These are phyloP conservation scores for Yarrowia phangngaensis DNA, from an alignment of 805 yeast genomes.

Conservation along the genomic window DNA sequence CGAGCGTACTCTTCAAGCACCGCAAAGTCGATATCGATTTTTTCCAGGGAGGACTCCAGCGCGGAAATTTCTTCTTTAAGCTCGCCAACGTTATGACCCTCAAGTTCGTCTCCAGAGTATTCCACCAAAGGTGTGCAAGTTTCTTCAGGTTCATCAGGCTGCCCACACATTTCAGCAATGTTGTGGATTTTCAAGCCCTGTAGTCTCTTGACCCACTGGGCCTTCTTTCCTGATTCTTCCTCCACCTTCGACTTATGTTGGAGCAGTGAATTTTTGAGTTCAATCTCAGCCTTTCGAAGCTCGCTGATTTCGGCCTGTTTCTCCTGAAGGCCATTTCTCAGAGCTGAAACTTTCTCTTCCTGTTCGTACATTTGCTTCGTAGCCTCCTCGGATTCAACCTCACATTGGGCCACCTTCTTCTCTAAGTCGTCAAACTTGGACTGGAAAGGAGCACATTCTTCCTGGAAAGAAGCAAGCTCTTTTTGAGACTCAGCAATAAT, in stretches of 20 bases:
- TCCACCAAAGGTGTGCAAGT: slow-evolving; percentile 39
- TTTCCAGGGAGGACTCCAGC: slow-evolving; percentile 54
- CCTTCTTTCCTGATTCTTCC: slow-evolving; percentile 38
- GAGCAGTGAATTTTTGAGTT: slow-evolving; percentile 60
- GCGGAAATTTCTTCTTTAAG: slow-evolving; percentile 52
- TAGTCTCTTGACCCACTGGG: slow-evolving; percentile 26
- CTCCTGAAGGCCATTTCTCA: slow-evolving; percentile 44
- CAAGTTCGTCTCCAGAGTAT: slow-evolving; percentile 51
- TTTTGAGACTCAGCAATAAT: slow-evolving; percentile 45
- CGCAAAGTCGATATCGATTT: slow-evolving; percentile 64
- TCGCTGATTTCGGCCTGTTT: slow-evolving; percentile 49
- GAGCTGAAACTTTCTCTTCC: slow-evolving; percentile 36
- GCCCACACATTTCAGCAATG: slow-evolving; percentile 22
- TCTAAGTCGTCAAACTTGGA: slow-evolving; percentile 31
- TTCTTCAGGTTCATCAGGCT: slow-evolving; percentile 28
- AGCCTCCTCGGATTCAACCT: slow-evolving; percentile 28
- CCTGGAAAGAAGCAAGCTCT: slow-evolving; percentile 47
- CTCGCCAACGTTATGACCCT: slow-evolving; percentile 46
- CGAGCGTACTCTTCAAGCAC: slow-evolving; percentile 71
- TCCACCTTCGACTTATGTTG: slow-evolving; percentile 47
- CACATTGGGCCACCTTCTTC: slow-evolving; percentile 29
- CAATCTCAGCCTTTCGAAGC: slow-evolving; percentile 62
- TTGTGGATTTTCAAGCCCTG: slow-evolving; percentile 24
- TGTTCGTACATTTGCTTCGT: slow-evolving; percentile 32
- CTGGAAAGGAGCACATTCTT: slow-evolving; percentile 44